Evolutionary conservation across 176 grass and related monocot species (phyloP), one percentile per base, ranked within the genome.

Genomic region (Aechmea fasciata): DNA sequence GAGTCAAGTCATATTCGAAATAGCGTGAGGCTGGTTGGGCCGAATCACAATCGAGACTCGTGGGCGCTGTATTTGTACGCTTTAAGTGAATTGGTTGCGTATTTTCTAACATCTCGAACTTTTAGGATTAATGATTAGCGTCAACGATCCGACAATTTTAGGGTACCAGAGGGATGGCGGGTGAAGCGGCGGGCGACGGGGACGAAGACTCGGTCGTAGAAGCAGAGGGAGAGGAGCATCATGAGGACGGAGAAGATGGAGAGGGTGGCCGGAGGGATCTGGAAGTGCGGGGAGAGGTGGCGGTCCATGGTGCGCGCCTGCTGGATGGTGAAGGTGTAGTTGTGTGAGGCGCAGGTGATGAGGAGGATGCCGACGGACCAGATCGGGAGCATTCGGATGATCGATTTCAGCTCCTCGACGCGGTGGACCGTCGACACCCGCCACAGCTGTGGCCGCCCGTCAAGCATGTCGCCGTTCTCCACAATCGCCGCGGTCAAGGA

Each of bases 341-440:
- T 96, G 82, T 96, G 87, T 10, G 91, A 85, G 24, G 80, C 77
- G 9, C 87, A 74, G 2, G 84, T 90, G 48, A 87, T 75, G 17
- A 90, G 64, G 1, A 96, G 78, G 70, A 96, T 87, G 20, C 87
- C 84, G 3, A 81, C 87, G 11, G 87, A 78, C 79, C 91, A 90
- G 66, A 96, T 90, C 7, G 91, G 91, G 12, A 96, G 76, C 84
- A 90, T 80, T 1, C 91, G 75, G 3, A 96, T 64, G 73, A 96
- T 90, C 15, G 91, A 90, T 75, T 96, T 90, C 65, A 96, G 73
- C 80, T 96, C 91, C 77, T 96, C 91, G 3, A 96, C 79, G 11
- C 91, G 87, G 72, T 96, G 91, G 61, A 96, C 91, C 4, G 91
- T 96, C 41, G 87, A 80, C 69, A 96, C 47, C 13, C 64, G 78